Conservation (phyloP, 1,139 yeast genomes). For the Yamadazyma kanchanaburiensis region DNA sequence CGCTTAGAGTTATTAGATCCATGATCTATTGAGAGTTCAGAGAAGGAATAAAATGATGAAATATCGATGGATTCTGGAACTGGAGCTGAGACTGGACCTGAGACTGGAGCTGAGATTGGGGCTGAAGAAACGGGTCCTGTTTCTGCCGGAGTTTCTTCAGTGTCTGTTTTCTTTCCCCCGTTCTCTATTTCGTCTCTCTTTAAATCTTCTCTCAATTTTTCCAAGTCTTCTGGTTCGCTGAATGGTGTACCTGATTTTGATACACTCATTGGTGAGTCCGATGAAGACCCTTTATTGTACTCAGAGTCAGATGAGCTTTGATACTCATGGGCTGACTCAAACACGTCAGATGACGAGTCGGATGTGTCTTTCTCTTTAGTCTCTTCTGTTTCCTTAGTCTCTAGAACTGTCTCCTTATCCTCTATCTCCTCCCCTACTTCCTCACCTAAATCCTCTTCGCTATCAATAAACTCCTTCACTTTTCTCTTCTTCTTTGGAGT, state of each 20-base stretch:
- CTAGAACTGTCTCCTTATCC: no score
- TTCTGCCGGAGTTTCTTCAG: background rate
- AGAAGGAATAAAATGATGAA: slow-evolving; percentile 42
- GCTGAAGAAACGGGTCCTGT: slow-evolving; percentile 2
- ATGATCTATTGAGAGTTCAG: slow-evolving; percentile 50
- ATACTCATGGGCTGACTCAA: slow-evolving; percentile 1
- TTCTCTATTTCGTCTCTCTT: slow-evolving; percentile 28
- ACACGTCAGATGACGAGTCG: slow-evolving; percentile 5
- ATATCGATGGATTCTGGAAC: slow-evolving; percentile 14
- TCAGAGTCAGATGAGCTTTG: slow-evolving; percentile 11
- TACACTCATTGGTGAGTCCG: slow-evolving; percentile 14
- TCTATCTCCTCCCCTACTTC: slow-evolving; percentile 8
- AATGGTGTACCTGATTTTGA: slow-evolving; percentile 9
- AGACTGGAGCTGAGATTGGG: slow-evolving; percentile 2
- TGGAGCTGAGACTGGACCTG: slow-evolving; percentile 3
- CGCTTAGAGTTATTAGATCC: slow-evolving; percentile 58
- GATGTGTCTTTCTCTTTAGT: slow-evolving; percentile 16
- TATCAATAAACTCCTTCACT: slow-evolving; percentile 15
- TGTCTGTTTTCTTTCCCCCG: slow-evolving; percentile 12
- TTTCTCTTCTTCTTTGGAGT: slow-evolving; percentile 24
- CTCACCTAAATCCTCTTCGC: slow-evolving; percentile 23
- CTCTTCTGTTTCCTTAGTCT: slow-evolving; percentile 2
- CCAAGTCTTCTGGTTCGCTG: slow-evolving; percentile 9
- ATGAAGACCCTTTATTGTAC: slow-evolving; percentile 10
- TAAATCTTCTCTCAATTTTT: slow-evolving; percentile 29